Evolutionary conservation across 495 filamentous ascomycete genomes (phyloP).

Genomic region (Tuber brumale): DNA sequence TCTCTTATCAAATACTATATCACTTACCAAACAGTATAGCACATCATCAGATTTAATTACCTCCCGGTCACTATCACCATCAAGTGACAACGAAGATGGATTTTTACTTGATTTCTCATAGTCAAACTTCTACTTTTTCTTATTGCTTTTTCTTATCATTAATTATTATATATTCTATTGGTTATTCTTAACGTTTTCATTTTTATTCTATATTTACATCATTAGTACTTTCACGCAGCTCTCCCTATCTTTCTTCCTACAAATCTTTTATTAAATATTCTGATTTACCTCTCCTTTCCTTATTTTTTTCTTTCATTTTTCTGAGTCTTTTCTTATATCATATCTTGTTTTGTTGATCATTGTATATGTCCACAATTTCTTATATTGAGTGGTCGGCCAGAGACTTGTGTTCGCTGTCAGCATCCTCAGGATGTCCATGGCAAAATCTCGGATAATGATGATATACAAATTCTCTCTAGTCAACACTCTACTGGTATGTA

Average conservation of each 20-base stretch:
- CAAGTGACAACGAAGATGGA: neutral
- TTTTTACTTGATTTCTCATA: neutral
- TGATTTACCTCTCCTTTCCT: neutral
- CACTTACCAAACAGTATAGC: neutral
- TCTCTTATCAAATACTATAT: neutral
- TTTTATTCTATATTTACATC: neutral
- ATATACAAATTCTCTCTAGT: neutral
- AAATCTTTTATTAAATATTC: no score
- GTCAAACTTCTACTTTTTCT: neutral
- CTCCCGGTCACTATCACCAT: neutral
- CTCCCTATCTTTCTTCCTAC: neutral
- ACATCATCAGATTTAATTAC: neutral
- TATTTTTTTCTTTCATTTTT: no score
- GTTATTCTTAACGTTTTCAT: neutral
- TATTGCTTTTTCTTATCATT: neutral
- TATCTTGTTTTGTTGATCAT: neutral
- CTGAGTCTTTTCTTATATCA: no score
- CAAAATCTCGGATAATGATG: neutral
- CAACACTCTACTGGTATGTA: neutral
- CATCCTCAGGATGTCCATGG: neutral
- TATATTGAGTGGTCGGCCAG: neutral
- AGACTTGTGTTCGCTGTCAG: neutral
- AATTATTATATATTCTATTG: neutral
- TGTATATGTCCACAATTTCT: neutral
- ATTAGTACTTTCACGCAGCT: neutral